Base-by-base conservation (phyloP, 192 early-diverging fungal genomes). In the Umbelopsis ramanniana region DNA sequence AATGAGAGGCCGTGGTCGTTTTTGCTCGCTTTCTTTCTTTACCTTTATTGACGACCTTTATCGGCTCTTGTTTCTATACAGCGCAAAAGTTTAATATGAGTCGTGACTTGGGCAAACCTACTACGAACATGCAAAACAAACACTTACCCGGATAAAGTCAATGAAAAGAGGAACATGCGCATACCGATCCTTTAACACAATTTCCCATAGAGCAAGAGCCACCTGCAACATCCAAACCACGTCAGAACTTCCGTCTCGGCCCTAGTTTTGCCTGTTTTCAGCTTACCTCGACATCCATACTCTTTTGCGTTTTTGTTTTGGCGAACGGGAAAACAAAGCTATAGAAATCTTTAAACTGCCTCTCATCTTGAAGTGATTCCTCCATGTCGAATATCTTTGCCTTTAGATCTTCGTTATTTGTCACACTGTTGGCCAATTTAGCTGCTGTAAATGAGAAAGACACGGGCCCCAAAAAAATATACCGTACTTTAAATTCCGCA, bases 41-140 rank as follows among this genome's bases (percentile, higher is more conserved):
- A 72, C 70, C 70, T 33, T 76, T 76, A 23, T 76, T 76, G n/a
- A 76, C 71, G 15, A 76, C 75, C 55, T 72, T 72, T 15, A 76
- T 70, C 5, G 75, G 75, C 19, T 55, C 21, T 2, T 43, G 66
- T 53, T 68, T 52, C 72, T 73, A 53, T 35, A 17, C 5, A 52
- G 7, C 21, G 14, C 37, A 55, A 12, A n/a, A 22, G 29, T 29
- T 54, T 4, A 70, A 23, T 55, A 24, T 0, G 5, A 55, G 3
- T n/a, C 23, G 17, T 29, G 29, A 29, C 29, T 46, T 26, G 21
- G 9, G 12, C 0, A n/a, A 19, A 29, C 1, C 1, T 17, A 10
- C 5, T 10, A n/a, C 26, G 43, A 17, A 0, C 21, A 21, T n/a
- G 26, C 4, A 26, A 63, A 37, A 3, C 12, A 63, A 38, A 37